Percentiles rank a stretch among this genome's conserved stretches.
Conservation (phyloP, 129 eudicot genomes). For the Flaveria robusta region DNA sequence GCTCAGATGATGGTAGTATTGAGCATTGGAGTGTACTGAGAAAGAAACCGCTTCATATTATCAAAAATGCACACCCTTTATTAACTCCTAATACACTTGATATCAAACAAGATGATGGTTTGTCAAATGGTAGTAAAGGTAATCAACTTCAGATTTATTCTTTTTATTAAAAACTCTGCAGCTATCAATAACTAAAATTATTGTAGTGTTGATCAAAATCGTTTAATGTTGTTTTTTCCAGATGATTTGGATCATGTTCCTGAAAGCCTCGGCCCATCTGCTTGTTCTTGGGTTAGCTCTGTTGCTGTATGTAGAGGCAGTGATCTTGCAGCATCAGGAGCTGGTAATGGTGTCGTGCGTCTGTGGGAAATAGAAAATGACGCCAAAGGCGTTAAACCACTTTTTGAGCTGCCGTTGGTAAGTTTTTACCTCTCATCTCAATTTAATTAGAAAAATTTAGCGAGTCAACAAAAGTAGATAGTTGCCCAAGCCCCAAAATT, state of each 20-base stretch:
- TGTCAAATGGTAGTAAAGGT: slow-evolving; percentile 70
- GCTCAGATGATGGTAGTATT: slow-evolving; percentile 95
- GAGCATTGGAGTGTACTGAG: slow-evolving; percentile 78
- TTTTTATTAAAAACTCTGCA: neutral
- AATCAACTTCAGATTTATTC: neutral
- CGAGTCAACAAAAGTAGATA: neutral
- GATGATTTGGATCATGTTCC: slow-evolving; percentile 34
- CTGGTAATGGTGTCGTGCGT: slow-evolving; percentile 83
- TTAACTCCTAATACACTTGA: slow-evolving; percentile 31
- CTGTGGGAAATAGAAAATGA: slow-evolving; percentile 82
- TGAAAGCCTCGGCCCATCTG: slow-evolving; percentile 41
- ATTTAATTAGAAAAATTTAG: neutral
- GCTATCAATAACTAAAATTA: neutral
- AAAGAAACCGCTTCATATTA: slow-evolving; percentile 85
- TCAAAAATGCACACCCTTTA: slow-evolving; percentile 79
- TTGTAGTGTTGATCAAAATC: neutral
- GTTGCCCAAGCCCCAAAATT: neutral
- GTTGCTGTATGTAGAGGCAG: slow-evolving; percentile 82
- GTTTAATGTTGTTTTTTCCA: slow-evolving; percentile 18
- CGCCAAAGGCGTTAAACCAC: slow-evolving; percentile 69
- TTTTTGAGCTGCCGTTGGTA: slow-evolving; percentile 91
- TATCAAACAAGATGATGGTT: slow-evolving; percentile 30
- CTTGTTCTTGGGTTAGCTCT: slow-evolving; percentile 85
- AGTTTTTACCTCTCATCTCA: slow-evolving; percentile 12
- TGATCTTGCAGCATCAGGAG: slow-evolving; percentile 99